phyloP scores from a whole-genome alignment of 129 eudicot species.

The Flaveria robusta region DNA sequence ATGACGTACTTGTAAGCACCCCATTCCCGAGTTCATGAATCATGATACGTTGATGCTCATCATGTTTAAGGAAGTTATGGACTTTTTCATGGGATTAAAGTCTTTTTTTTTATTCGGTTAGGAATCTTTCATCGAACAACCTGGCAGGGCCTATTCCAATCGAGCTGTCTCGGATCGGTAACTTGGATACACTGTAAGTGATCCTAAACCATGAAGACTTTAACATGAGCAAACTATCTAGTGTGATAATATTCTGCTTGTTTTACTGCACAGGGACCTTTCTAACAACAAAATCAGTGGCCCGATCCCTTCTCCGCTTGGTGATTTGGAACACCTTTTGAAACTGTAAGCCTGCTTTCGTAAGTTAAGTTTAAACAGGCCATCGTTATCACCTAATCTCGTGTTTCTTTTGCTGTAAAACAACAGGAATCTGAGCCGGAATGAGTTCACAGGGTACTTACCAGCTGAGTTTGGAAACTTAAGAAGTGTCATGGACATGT shows the following conservation, averaged over 20 bases:
- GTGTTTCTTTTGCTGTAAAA: neutral
- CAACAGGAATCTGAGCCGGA: conserved; percentile 77
- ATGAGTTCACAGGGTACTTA: conserved; percentile 57
- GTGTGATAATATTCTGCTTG: neutral
- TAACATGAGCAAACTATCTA: neutral
- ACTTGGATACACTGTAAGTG: conserved; percentile 92
- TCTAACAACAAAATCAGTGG: conserved; percentile 84
- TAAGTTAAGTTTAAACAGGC: neutral
- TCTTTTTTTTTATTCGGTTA: conserved; percentile 18
- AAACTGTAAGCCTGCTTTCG: conserved; percentile 59
- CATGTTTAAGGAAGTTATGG: neutral
- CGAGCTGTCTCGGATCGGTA: conserved; percentile 89
- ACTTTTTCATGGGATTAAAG: neutral
- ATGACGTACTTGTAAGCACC: conserved; percentile 93
- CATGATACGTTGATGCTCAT: neutral
- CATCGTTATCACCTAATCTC: neutral
- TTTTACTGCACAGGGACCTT: conserved; percentile 58
- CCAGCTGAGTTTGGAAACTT: conserved; percentile 95
- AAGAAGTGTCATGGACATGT: conserved; percentile 93
- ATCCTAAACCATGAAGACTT: neutral
- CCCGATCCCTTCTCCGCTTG: conserved; percentile 81
- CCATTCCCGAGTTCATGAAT: neutral
- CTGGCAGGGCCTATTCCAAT: conserved; percentile 85
- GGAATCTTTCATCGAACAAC: conserved; percentile 89
- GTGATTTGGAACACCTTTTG: conserved; percentile 96